phyloP scores from a whole-genome alignment of 2,329 filamentous ascomycete genomes.

The Alternaria brassicicola region DNA sequence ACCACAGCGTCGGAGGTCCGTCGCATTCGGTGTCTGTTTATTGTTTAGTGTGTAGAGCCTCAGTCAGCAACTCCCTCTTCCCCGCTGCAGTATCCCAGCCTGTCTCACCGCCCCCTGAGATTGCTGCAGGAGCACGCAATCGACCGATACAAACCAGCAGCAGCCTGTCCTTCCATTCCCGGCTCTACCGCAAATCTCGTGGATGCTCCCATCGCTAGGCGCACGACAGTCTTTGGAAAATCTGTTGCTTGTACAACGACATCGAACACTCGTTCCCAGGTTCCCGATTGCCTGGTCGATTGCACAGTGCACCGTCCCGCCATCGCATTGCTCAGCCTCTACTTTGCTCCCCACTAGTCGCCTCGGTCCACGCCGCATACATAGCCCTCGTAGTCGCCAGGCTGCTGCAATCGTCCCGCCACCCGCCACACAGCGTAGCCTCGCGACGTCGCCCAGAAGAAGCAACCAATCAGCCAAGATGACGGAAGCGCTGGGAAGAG shows the following conservation, averaged over 20 bases:
- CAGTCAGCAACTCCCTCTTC: background rate
- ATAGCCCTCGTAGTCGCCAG: slow-evolving; percentile 21
- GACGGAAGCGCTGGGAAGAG: slow-evolving; percentile 36
- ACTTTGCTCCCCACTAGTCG: slow-evolving; percentile 26
- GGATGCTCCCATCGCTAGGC: slow-evolving; percentile 30
- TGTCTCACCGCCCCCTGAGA: slow-evolving; percentile 26
- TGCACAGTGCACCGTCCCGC: slow-evolving; percentile 21
- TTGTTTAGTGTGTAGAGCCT: slow-evolving; percentile 11
- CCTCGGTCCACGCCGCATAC: slow-evolving; percentile 25
- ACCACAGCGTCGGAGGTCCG: slow-evolving; percentile 15
- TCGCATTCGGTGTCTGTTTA: slow-evolving; percentile 1
- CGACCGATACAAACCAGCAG: slow-evolving; percentile 2
- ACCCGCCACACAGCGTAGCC: slow-evolving; percentile 16
- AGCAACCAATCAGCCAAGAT: slow-evolving; percentile 27
- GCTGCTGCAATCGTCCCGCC: slow-evolving; percentile 16
- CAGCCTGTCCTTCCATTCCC: slow-evolving; percentile 3
- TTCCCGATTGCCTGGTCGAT: slow-evolving; percentile 16
- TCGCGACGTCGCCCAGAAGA: slow-evolving; percentile 10
- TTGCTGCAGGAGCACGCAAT: background rate
- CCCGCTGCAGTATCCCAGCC: slow-evolving; percentile 16
- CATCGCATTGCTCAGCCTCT: slow-evolving; percentile 19
- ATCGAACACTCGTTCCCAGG: slow-evolving; percentile 13
- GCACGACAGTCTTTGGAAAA: slow-evolving; percentile 33
- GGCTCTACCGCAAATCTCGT: slow-evolving; percentile 29
- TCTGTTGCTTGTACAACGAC: slow-evolving; percentile 26